Evolutionary conservation across 2,329 filamentous ascomycete species (phyloP), one percentile per base, ranked within the genome.

Genomic region (Lachnellula cervina): DNA sequence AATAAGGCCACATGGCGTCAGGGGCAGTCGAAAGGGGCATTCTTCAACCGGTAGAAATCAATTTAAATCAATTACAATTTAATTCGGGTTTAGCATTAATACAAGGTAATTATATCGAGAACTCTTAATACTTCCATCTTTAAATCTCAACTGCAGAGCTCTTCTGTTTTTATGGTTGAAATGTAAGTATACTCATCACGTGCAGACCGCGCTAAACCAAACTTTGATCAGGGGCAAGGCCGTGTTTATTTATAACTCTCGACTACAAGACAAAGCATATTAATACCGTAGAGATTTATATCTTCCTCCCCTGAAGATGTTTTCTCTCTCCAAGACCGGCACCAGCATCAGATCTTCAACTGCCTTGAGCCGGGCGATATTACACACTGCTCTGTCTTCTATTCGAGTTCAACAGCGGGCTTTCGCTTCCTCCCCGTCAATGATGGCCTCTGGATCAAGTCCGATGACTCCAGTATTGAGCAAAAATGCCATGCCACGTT

Each of bases 401-500:
- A 16, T 16, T 16, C 37, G n/a, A 40, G n/a, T 16, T 40, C 37
- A 16, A 40, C 14, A 16, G 4, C 14, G 37, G 5, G 37, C 37
- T 40, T 40, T 17, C 11, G 17, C 11, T 44, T 21, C 44, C 3
- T 28, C 25, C 8, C 17, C 3, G 17, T 28, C 14, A 11, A 25
- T 11, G n/a, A 46, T 21, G 25, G 23, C 5, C 5, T 13, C 21
- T 16, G 14, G 14, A 16, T 32, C n/a, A 13, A 46, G 44, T 17
- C 23, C 44, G 23, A 28, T 75, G 68, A 63, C 67, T 46, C 69
- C 71, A 59, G 69, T 86, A 64, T 79, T 80, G 69, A 80, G 79
- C 71, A 80, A 81, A 73, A 76, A 84, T 64, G 82, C 81, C 19
- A 63, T 62, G 79, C 81, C 62, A 74, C 77, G 66, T 77, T 38